phyloP scores from a whole-genome alignment of 2,329 filamentous ascomycete species.

The Fusarium odoratissimum region DNA sequence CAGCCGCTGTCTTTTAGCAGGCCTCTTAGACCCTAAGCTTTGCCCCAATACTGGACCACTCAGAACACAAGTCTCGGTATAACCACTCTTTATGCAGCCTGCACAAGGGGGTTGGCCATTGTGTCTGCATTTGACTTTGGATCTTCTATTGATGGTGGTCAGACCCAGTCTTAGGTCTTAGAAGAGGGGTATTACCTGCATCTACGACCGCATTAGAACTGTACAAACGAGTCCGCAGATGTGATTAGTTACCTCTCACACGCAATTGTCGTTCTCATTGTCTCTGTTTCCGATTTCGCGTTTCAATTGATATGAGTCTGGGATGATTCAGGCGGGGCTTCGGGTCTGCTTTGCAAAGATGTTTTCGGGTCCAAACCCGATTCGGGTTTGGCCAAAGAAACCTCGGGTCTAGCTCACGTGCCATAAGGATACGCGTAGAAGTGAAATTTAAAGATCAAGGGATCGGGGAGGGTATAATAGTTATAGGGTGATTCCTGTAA shows the following conservation, averaged over 20 bases:
- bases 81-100: conserved; percentile 38
- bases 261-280: conserved; percentile 42
- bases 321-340: conserved; percentile 17
- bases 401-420: conserved; percentile 3
- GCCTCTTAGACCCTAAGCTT: not conserved
- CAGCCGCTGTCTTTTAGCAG: conserved; percentile 23
- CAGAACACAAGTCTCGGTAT: conserved; percentile 25
- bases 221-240: rapidly evolving
- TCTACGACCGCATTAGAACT: conserved; percentile 3
- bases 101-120: conserved; percentile 39
- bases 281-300: conserved; percentile 6
- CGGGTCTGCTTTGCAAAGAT: conserved; percentile 8
- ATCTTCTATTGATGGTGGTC: conserved; percentile 24
- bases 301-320: conserved; percentile 4
- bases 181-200: conserved; percentile 34
- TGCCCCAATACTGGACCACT: conserved; percentile 26
- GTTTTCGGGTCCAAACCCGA: conserved; percentile 14
- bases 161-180: not conserved
- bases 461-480: no score
- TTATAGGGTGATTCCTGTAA: no score
- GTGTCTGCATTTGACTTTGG: conserved; percentile 44
- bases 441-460: not conserved
- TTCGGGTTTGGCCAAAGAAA: conserved; percentile 21
- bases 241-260: conserved; percentile 30
- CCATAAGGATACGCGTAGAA: not conserved